These are phyloP conservation scores for Podospora anserina DNA, from an alignment of 495 filamentous ascomycete species.

Conservation along the genomic window DNA sequence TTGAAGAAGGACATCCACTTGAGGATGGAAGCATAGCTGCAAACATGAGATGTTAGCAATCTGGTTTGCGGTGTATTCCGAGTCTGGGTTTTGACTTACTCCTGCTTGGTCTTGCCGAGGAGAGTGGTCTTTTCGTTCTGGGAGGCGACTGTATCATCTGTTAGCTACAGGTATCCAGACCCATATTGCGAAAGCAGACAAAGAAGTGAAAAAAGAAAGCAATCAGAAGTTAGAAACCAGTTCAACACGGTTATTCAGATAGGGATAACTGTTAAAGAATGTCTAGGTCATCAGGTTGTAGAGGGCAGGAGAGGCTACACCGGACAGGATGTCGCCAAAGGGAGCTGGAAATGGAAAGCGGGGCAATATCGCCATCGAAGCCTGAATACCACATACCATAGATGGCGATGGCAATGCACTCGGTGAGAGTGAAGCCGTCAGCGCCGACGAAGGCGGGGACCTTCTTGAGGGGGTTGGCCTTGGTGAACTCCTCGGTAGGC, in stretches of 20 bases:
- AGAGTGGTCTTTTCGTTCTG: constrained; percentile 99
- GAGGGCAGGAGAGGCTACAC: constrained; percentile 1
- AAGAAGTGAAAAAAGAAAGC: constrained; percentile 22
- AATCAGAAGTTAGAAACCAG: constrained; percentile 58
- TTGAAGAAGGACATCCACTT: constrained; percentile 95
- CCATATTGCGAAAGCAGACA: constrained; percentile 20
- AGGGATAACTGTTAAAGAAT: constrained; percentile 94
- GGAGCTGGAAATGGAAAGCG: constrained; percentile 16
- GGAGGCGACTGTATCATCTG: constrained; percentile 69
- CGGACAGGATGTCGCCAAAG: constrained; percentile 16
- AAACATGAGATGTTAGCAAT: constrained; percentile 22
- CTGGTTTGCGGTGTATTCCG: background rate
- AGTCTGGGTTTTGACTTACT: constrained; percentile 51
- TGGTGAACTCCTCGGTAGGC: constrained; percentile 69
- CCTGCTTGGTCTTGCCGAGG: constrained; percentile 98
- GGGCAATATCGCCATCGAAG: constrained; percentile 20
- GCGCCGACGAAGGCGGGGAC: constrained; percentile 87
- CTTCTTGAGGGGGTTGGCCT: constrained; percentile 83
- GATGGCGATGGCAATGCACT: constrained; percentile 93
- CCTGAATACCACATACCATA: constrained; percentile 70
- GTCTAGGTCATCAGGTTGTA: constrained; percentile 69
- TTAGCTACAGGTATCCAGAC: constrained; percentile 37
- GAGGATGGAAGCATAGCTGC: constrained; percentile 86
- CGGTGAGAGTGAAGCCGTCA: constrained; percentile 85
- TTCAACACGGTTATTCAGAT: constrained; percentile 85